Percentiles rank a stretch among this genome's conserved stretches.
Evolutionary conservation across 139 green algal species (phyloP).

Genomic region (Chlorella sp.): DNA sequence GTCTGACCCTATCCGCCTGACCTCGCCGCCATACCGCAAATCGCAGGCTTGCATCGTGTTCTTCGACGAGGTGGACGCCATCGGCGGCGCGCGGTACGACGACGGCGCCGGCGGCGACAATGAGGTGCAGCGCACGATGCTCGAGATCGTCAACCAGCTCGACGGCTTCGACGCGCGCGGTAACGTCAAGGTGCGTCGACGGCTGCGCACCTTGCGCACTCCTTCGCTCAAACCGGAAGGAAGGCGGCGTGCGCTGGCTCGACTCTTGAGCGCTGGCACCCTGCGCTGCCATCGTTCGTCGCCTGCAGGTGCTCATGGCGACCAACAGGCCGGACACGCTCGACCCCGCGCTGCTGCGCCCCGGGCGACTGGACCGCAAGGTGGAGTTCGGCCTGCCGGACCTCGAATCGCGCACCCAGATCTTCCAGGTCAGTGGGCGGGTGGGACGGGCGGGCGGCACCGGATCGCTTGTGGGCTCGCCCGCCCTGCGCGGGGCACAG

Average conservation of each 20-base stretch:
- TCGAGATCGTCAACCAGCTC: conserved; percentile 99
- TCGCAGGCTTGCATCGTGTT: conserved; percentile 91
- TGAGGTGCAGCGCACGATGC: conserved; percentile 99
- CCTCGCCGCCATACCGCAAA: too few relatives aligned
- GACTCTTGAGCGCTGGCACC: too few relatives aligned
- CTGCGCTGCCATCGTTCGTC: too few relatives aligned
- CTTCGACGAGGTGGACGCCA: conserved; percentile 98
- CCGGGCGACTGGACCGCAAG: conserved; percentile 94
- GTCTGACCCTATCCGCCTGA: too few relatives aligned
- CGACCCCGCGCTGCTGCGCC: conserved; percentile 93
- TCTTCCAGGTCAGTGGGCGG: conserved; percentile 83
- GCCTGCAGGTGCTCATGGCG: conserved; percentile 81
- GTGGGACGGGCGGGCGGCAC: too few relatives aligned
- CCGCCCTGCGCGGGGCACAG: too few relatives aligned
- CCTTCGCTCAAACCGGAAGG: too few relatives aligned
- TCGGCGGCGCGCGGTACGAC: conserved; percentile 94
- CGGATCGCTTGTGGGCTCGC: too few relatives aligned
- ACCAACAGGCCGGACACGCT: conserved; percentile 96
- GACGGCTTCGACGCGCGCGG: conserved; percentile 93
- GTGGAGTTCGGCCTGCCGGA: conserved; percentile 97
- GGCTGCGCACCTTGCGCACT: too few relatives aligned
- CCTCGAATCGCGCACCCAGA: conserved; percentile 89
- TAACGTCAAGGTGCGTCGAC: conserved; percentile 99
- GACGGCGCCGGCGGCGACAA: conserved; percentile 96
- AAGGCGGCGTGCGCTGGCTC: too few relatives aligned